Evolutionary conservation across 352 stramenopile genomes (phyloP), one percentile per base, ranked within the genome.

Genomic region (Globisporangium carolinianum): DNA sequence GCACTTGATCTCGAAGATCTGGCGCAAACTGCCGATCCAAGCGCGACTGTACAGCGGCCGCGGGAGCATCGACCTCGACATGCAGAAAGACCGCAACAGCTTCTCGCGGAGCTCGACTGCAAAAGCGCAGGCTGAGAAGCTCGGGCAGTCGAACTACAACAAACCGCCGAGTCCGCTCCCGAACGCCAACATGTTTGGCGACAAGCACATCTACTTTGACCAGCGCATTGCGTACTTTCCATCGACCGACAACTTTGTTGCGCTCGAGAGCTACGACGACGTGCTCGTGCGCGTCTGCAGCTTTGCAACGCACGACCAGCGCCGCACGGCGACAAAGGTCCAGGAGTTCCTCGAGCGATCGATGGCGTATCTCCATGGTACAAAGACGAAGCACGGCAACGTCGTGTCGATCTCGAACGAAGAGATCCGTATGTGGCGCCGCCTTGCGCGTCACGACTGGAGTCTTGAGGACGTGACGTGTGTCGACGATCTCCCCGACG

Each of bases 371-470:
- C 57, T 91, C 51, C 76, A 86, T 37, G 75, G 77, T 47, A 87
- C 79, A 38, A 71, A 71, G 2, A 88, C 79, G 8, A 83, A 84
- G 46, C 81, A 86, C 42, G 77, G 79, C 43, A 80, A 85, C 49
- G 79, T 89, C 36, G 76, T 87, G 24, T 83, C 70, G 47, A 86
- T 91, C 58, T 84, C 81, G 63, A 91, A 91, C 58, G 81, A 85
- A 61, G 81, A 91, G 65, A 91, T 91, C 60, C 75, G 75, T 45
- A 88, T 86, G 75, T 91, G 81, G 81, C 81, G 81, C 38, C 76
- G 81, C 2, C 66, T 91, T 47, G 79, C 77, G 14, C 57, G 74
- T 37, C 81, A 91, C 51, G 73, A 91, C 59, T 91, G 81, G 81
- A 57, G 51, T 15, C 50, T 72, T 0, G 81, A 91, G 55, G 81